phyloP scores from a whole-genome alignment of 129 eudicot genomes.

The Centaurea solstitialis region DNA sequence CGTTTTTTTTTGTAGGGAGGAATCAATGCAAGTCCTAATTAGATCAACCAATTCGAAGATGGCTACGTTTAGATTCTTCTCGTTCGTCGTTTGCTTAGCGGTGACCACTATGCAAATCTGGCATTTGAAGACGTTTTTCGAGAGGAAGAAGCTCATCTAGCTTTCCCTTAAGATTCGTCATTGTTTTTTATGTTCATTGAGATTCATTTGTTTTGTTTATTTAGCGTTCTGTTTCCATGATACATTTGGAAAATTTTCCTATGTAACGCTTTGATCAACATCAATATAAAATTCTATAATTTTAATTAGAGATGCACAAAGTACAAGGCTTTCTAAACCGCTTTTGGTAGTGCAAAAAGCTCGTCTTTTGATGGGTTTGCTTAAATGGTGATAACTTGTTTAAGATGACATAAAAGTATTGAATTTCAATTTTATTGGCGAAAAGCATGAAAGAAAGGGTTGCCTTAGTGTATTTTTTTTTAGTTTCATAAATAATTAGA shows the following conservation, averaged over 20 bases:
- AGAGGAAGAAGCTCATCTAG: conserved; percentile 56
- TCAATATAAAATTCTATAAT: background rate
- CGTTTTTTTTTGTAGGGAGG: conserved; percentile 37
- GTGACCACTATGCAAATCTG: conserved; percentile 57
- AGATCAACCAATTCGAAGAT: conserved; percentile 54
- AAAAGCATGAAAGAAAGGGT: no score
- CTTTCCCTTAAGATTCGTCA: background rate
- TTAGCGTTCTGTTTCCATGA: background rate
- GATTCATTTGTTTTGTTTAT: conserved; percentile 9
- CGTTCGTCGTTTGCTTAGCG: conserved; percentile 45
- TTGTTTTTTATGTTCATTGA: no score
- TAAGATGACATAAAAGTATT: no score
- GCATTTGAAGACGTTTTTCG: conserved; percentile 65
- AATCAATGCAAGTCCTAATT: conserved; percentile 48
- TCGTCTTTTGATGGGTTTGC: background rate
- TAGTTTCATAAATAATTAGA: no score
- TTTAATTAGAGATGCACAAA: no score
- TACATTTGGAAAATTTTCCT: background rate
- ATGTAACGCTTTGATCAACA: background rate
- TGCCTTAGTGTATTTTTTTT: no score
- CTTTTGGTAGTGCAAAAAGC: no score
- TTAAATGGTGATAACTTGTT: no score
- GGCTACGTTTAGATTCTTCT: conserved; percentile 55
- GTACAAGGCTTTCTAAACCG: no score
- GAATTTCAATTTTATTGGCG: no score